Conservation (phyloP, 2,329 filamentous ascomycete genomes). For the Dactylella cylindrospora region DNA sequence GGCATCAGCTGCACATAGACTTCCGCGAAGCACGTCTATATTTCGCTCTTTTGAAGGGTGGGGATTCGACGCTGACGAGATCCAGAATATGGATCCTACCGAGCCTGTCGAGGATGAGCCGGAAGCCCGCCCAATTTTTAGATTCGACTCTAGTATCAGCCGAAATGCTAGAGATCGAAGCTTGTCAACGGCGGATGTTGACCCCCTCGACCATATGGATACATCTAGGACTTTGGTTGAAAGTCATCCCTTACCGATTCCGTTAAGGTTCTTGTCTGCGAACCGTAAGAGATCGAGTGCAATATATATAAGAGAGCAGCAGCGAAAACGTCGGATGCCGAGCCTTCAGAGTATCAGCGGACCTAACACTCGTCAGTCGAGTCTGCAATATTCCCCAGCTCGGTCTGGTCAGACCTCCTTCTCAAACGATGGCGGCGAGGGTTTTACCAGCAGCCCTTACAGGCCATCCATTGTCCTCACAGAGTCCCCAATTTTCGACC, state of each 20-base stretch:
- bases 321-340: conserved; percentile 3
- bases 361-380: conserved; percentile 9
- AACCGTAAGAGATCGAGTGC: conserved; percentile 17
- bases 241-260: conserved; percentile 21
- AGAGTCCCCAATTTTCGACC: conserved; percentile 25
- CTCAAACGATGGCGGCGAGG: conserved; percentile 7
- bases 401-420: conserved; percentile 3
- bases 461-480: conserved; percentile 22
- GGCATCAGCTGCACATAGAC: not conserved
- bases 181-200: conserved; percentile 9
- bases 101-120: conserved; percentile 13
- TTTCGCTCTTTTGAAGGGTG: conserved; percentile 34
- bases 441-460: conserved; percentile 21
- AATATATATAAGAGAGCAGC: conserved; percentile 1
- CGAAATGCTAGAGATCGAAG: conserved; percentile 4
- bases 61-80: conserved; percentile 27
- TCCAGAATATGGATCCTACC: conserved; percentile 30
- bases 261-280: conserved; percentile 1
- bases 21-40: conserved; percentile 16
- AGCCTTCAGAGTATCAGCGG: conserved; percentile 23
- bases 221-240: conserved; percentile 3
- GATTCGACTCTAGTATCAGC: conserved; percentile 22
- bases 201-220: conserved; percentile 28
- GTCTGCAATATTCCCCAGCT: conserved; percentile 4
- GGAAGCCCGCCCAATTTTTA: not conserved